These are phyloP conservation scores for Penicillium roqueforti DNA, from an alignment of 495 filamentous ascomycete genomes.

Conservation along the genomic window DNA sequence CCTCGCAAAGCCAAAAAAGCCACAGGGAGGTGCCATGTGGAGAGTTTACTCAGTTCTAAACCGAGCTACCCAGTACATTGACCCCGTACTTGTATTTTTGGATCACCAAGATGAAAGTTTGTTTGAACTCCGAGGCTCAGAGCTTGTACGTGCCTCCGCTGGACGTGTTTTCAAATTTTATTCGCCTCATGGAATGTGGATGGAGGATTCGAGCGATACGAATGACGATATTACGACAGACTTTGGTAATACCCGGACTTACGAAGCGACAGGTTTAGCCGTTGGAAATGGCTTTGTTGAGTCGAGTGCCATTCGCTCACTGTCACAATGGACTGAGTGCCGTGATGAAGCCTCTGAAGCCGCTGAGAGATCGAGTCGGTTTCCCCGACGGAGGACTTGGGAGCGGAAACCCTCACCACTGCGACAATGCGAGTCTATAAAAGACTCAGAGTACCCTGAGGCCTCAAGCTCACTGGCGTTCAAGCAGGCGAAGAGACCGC, in stretches of 20 bases:
- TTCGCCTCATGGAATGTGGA: conserved; percentile 26
- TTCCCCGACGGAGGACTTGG: not conserved
- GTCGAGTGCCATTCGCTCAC: not conserved
- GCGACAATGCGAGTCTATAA: not conserved
- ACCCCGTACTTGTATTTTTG: conserved; percentile 24
- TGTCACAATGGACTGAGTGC: not conserved
- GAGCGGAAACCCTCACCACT: not conserved
- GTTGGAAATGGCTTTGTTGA: conserved; percentile 22
- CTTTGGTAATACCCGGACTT: not conserved
- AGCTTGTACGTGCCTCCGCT: conserved; percentile 15
- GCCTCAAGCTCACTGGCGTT: too few species aligned
- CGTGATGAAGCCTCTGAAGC: not conserved
- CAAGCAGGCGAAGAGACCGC: not conserved
- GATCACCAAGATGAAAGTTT: not conserved
- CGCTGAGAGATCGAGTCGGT: too few species aligned
- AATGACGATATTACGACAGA: conserved; percentile 5
- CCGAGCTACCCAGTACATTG: conserved; percentile 19
- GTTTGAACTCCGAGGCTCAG: conserved; percentile 2
- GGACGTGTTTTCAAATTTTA: conserved; percentile 26
- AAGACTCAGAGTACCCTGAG: too few species aligned
- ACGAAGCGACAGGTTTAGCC: not conserved
- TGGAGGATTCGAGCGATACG: not conserved
- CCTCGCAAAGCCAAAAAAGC: conserved; percentile 17
- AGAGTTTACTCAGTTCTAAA: conserved; percentile 14
- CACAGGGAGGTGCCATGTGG: not conserved